These are phyloP conservation scores for Hypericum androsaemum DNA, from an alignment of 345 rosid genomes.

Conservation along the genomic window DNA sequence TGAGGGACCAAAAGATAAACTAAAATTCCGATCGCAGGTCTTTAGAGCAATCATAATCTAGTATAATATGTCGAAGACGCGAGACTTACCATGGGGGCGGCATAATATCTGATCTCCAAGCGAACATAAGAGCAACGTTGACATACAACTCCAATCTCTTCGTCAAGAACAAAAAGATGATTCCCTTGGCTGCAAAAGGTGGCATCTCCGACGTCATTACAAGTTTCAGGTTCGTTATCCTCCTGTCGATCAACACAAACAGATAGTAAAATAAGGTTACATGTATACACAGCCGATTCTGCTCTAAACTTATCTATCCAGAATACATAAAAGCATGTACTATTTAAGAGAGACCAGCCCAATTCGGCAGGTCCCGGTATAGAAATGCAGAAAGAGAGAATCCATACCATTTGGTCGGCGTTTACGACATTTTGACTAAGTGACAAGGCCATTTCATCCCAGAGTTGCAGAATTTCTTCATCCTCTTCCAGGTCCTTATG, in stretches of 20 bases:
- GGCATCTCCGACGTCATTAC: constrained; percentile 2
- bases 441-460: constrained; percentile 46
- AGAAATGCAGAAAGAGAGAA: background rate
- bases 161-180: constrained; percentile 39
- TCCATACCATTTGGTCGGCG: constrained; percentile 21
- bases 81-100: constrained; percentile 40
- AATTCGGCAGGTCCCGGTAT: too few relatives aligned
- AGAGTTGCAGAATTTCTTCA: constrained; percentile 34
- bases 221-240: constrained; percentile 2
- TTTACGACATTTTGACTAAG: constrained; percentile 20
- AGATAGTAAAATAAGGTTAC: too few relatives aligned
- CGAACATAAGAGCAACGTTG: constrained; percentile 27
- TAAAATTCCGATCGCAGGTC: background rate
- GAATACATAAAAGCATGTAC: too few relatives aligned
- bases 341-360: too few relatives aligned
- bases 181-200: constrained; percentile 27
- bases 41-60: background rate
- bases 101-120: constrained; percentile 28
- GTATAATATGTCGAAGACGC: background rate
- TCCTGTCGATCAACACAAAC: constrained; percentile 12
- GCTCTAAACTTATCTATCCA: too few relatives aligned
- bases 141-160: constrained; percentile 44
- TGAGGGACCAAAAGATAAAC: background rate
- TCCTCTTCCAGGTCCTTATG: constrained; percentile 39
- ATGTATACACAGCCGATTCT: too few relatives aligned